Evolutionary conservation across 768 basidiomycete genomes (phyloP).

Genomic region (Megacollybia marginata): DNA sequence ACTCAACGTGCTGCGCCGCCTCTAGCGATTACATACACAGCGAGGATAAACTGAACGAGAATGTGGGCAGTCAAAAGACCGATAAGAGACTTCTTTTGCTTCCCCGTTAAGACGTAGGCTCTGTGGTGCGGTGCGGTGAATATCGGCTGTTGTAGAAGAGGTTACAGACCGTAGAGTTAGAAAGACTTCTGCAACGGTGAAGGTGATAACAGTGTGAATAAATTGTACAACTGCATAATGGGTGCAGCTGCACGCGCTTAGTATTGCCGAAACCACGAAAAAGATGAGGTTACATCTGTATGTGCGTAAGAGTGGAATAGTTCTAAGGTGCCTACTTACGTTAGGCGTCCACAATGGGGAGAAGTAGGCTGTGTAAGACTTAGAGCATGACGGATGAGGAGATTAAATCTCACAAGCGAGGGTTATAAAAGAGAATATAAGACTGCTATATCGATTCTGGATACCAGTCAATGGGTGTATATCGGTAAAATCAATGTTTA

Average conservation of each 20-base stretch:
- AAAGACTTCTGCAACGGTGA: slow-evolving; percentile 12
- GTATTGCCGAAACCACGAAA: not conserved
- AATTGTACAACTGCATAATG: slow-evolving; percentile 11
- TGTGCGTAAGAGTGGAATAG: not conserved
- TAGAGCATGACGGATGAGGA: not conserved
- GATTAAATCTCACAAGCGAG: slow-evolving; percentile 6
- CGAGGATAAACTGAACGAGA: slow-evolving; percentile 7
- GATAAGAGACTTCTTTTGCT: slow-evolving; percentile 7
- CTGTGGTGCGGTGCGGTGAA: not conserved
- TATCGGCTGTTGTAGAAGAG: not conserved
- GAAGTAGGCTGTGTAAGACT: slow-evolving; percentile 7
- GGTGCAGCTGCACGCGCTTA: slow-evolving; percentile 7
- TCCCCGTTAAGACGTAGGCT: slow-evolving; percentile 10
- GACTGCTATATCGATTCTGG: slow-evolving; percentile 14
- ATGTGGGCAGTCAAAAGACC: slow-evolving; percentile 5
- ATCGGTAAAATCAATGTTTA: slow-evolving; percentile 1
- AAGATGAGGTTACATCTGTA: not conserved
- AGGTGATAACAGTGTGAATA: slow-evolving; percentile 10
- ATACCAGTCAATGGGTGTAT: not conserved
- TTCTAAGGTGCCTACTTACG: slow-evolving; percentile 3
- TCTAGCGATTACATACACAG: slow-evolving; percentile 8
- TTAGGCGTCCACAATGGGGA: slow-evolving; percentile 3
- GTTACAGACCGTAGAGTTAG: slow-evolving; percentile 9
- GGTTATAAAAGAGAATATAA: slow-evolving; percentile 7
- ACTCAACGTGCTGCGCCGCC: slow-evolving; percentile 3